Evolutionary conservation across 1,139 yeast species (phyloP).

Genomic region (Taiozyma sp.): DNA sequence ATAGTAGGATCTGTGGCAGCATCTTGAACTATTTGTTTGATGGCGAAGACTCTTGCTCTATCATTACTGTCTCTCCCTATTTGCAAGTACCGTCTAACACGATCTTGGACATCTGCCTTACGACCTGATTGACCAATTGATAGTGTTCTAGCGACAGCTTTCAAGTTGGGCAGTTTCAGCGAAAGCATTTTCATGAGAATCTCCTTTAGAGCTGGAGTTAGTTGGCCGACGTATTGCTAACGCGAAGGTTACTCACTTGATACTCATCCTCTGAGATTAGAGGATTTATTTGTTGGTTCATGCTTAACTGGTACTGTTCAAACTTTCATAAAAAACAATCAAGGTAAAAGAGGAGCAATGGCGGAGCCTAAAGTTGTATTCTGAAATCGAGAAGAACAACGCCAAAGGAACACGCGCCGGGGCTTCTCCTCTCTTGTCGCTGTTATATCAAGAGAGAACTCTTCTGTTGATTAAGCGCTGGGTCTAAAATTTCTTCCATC

Average conservation of each 20-base stretch:
- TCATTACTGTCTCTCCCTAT: conserved; percentile 35
- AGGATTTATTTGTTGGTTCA: neutral
- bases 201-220: conserved; percentile 1
- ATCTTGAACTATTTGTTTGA: conserved; percentile 38
- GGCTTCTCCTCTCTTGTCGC: neutral
- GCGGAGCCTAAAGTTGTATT: neutral
- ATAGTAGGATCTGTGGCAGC: conserved; percentile 25
- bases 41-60: conserved; percentile 37
- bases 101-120: conserved; percentile 46
- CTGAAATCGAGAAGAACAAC: neutral
- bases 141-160: conserved; percentile 41
- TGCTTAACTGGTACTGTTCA: neutral
- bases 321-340: neutral
- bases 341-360: neutral
- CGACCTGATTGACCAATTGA: conserved; percentile 44
- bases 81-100: conserved; percentile 37
- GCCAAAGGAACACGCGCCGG: neutral
- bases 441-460: neutral
- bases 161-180: conserved; percentile 32
- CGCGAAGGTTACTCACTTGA: neutral
- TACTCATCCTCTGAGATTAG: neutral
- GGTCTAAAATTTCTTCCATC: neutral
- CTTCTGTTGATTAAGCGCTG: neutral
- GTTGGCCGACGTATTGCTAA: neutral
- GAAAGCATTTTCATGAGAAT: conserved; percentile 2